phyloP scores from a whole-genome alignment of 768 basidiomycete species.

The Xerocomellus dryophilus region DNA sequence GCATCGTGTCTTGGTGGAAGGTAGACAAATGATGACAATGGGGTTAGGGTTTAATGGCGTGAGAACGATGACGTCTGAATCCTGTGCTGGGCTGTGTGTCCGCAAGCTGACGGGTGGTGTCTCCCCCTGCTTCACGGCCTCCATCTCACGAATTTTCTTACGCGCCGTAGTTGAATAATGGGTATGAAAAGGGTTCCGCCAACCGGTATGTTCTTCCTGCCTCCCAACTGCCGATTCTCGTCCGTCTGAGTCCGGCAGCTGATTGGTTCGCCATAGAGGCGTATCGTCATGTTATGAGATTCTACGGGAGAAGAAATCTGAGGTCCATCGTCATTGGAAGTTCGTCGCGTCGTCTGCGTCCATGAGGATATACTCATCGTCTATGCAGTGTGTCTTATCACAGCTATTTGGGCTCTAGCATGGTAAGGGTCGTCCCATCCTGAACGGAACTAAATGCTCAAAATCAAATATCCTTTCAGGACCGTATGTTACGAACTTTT shows the following conservation, averaged over 20 bases:
- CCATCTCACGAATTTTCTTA: not conserved
- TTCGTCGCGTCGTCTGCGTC: conserved; percentile 29
- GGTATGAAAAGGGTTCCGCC: conserved; percentile 8
- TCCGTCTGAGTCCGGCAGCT: not conserved
- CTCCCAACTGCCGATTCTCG: not conserved
- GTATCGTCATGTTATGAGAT: conserved; percentile 56
- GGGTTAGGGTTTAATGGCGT: conserved; percentile 18
- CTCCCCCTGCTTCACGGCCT: not conserved
- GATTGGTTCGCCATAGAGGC: conserved; percentile 31
- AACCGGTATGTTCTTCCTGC: conserved; percentile 6
- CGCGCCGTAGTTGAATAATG: conserved; percentile 10
- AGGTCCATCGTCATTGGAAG: conserved; percentile 55
- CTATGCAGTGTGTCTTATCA: conserved; percentile 39
- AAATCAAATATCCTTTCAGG: conserved; percentile 5
- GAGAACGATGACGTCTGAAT: conserved; percentile 22
- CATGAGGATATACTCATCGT: not conserved
- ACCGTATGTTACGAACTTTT: conserved; percentile 15
- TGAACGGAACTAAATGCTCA: not conserved
- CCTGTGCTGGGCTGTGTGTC: conserved; percentile 2
- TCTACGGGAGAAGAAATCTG: conserved; percentile 51
- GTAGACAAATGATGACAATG: not conserved
- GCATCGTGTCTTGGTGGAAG: too few relatives aligned
- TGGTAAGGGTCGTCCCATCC: conserved; percentile 43
- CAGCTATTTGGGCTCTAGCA: conserved; percentile 58
- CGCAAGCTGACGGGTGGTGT: not conserved